Conservation (phyloP, 352 stramenopile genomes). For the Achlya hypogyna region DNA sequence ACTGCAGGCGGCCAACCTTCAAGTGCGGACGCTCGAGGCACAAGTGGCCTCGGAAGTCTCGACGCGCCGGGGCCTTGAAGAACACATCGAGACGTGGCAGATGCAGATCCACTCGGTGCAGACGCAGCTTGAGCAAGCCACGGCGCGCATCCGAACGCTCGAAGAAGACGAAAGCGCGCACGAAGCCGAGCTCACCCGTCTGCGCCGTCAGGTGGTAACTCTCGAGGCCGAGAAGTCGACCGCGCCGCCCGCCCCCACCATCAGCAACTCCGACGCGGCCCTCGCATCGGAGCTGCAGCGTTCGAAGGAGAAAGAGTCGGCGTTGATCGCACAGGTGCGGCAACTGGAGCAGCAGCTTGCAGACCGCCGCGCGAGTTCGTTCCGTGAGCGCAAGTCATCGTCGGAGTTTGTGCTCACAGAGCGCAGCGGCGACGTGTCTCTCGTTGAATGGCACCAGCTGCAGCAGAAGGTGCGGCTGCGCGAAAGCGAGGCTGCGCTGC, state of each 20-base stretch:
- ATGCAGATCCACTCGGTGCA: not conserved
- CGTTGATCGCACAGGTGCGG: slow-evolving; percentile 26
- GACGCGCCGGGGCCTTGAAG: not conserved
- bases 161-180: not conserved
- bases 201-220: not conserved
- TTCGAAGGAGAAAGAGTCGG: not conserved
- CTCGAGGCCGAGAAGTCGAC: not conserved
- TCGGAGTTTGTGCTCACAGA: slow-evolving; percentile 2
- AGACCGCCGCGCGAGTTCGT: slow-evolving; percentile 22
- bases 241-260: not conserved
- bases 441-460: slow-evolving; percentile 65
- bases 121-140: not conserved
- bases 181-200: not conserved
- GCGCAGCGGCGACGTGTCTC: slow-evolving; percentile 31
- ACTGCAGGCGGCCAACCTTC: not conserved
- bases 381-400: slow-evolving; percentile 21
- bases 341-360: slow-evolving; percentile 32
- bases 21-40: not conserved
- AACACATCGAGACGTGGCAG: not conserved
- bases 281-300: not conserved
- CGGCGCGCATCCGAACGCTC: not conserved
- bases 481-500: slow-evolving; percentile 62
- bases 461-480: slow-evolving; percentile 61
- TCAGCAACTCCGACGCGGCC: not conserved
- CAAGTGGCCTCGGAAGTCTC: not conserved